Base-by-base conservation (phyloP, 805 yeast species). In the Clavispora vitiphila region DNA sequence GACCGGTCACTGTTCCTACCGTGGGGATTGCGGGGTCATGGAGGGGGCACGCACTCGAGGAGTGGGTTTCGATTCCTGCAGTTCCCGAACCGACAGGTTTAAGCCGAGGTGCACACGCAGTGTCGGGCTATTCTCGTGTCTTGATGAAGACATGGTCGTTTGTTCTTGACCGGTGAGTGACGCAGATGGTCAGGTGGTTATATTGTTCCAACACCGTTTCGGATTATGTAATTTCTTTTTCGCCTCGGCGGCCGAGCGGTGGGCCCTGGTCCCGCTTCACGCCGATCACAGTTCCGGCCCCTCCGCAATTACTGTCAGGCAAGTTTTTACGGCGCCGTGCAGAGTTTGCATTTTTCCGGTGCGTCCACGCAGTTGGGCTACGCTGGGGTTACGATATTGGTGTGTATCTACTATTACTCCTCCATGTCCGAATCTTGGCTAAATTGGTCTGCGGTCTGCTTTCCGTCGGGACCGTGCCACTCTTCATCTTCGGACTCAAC, bases 401-500 rank as follows among this genome's bases (percentile, higher is more conserved):
- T 11, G 6, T 29, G 12, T 29, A 29, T 16, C n/a, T n/a, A n/a
- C n/a, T n/a, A n/a, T n/a, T 26, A 24, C 24, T 49, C 47, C 11
- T 47, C 49, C 49, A 45, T 41, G 12, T 49, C 53, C 12, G 49
- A 38, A 34, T 48, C 53, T 12, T 20, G 40, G 10, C 12, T 34
- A 20, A 29, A 29, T 16, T 29, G 32, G 20, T 29, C 32, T 20
- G 10, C 20, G 11, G 20, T 5, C 9, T 14, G 25, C 38, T 50
- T 50, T 16, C 48, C 48, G 11, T 37, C 40, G 15, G 42, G 23
- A 7, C 49, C 52, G n/a, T 41, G 36, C 54, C 54, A 50, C 24
- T 49, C 53, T 7, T 42, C 49, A 16, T 42, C 50, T 1, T 47
- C 46, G 19, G 37, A 35, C 15, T 38, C 48, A 24, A 37, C 37